Evolutionary conservation across 129 eudicot species (phyloP).

Genomic region (Apium graveolens): DNA sequence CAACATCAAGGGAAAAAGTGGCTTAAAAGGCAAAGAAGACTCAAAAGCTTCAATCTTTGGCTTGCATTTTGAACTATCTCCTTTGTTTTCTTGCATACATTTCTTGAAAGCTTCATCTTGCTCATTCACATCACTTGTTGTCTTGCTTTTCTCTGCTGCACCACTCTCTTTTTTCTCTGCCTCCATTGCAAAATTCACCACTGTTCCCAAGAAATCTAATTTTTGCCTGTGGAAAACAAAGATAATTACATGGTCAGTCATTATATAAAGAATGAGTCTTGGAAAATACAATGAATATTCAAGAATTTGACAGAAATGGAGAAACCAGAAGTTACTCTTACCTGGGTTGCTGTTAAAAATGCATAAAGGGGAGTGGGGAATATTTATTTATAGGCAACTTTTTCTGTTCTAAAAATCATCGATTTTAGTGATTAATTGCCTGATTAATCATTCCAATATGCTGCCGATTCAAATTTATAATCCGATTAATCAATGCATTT

Average conservation of each 20-base stretch:
- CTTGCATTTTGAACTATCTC: constrained; percentile 37
- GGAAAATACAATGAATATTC: neutral
- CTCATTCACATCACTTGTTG: neutral
- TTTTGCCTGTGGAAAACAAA: neutral
- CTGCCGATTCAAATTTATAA: no score
- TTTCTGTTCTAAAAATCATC: no score
- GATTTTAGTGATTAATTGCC: no score
- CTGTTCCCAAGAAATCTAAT: neutral
- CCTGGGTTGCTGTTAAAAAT: neutral
- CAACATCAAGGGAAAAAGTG: constrained; percentile 31
- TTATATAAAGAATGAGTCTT: no score
- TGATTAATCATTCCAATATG: no score
- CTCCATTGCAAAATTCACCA: neutral
- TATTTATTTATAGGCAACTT: neutral
- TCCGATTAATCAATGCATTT: no score
- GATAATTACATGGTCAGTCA: neutral
- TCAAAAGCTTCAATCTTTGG: constrained; percentile 33
- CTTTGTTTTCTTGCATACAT: constrained; percentile 44
- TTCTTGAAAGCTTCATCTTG: constrained; percentile 26
- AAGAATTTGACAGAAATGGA: neutral
- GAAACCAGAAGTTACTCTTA: neutral
- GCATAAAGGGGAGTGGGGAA: neutral
- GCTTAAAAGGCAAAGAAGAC: constrained; percentile 21
- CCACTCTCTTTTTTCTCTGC: neutral
- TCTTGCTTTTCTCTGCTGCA: neutral